Evolutionary conservation across 2,329 filamentous ascomycete genomes (phyloP).

Genomic region (Fusarium irregulare): DNA sequence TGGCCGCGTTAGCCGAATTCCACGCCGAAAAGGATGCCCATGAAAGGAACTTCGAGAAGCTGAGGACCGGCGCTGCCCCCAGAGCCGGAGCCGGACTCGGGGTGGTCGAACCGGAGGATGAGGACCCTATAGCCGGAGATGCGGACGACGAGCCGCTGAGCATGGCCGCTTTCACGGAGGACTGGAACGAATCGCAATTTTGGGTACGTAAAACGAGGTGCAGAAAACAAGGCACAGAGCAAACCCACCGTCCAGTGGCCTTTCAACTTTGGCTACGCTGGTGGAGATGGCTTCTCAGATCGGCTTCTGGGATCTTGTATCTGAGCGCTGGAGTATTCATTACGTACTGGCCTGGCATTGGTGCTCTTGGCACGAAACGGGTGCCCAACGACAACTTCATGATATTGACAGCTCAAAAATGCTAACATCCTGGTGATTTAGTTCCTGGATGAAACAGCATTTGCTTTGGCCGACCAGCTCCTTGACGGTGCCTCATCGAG

Average conservation of each 20-base stretch:
- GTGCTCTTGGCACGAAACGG: constrained; percentile 16
- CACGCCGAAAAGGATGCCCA: constrained; percentile 77
- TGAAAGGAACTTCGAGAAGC: constrained; percentile 73
- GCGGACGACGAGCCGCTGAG: constrained; percentile 56
- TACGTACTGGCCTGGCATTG: constrained; percentile 38
- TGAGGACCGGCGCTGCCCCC: constrained; percentile 51
- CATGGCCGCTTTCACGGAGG: constrained; percentile 80
- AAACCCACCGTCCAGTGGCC: constrained; percentile 10
- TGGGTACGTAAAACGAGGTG: constrained; percentile 67
- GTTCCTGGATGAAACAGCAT: constrained; percentile 80
- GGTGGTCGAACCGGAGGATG: constrained; percentile 50
- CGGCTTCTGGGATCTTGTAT: constrained; percentile 25
- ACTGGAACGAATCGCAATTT: constrained; percentile 88
- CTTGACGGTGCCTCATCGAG: constrained; percentile 68
- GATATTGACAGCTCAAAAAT: constrained; percentile 19
- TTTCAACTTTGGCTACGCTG: constrained; percentile 1
- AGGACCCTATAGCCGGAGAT: constrained; percentile 54
- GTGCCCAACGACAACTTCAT: constrained; percentile 34
- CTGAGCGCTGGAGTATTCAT: constrained; percentile 29
- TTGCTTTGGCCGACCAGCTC: constrained; percentile 70
- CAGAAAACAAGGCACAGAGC: constrained; percentile 5
- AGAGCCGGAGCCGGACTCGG: constrained; percentile 46
- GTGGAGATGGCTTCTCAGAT: constrained; percentile 41
- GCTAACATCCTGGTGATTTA: constrained; percentile 47
- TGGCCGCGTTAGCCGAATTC: constrained; percentile 79